These are phyloP conservation scores for Magnusiomyces clavatus DNA, from an alignment of 1,139 yeast species.

Conservation along the genomic window DNA sequence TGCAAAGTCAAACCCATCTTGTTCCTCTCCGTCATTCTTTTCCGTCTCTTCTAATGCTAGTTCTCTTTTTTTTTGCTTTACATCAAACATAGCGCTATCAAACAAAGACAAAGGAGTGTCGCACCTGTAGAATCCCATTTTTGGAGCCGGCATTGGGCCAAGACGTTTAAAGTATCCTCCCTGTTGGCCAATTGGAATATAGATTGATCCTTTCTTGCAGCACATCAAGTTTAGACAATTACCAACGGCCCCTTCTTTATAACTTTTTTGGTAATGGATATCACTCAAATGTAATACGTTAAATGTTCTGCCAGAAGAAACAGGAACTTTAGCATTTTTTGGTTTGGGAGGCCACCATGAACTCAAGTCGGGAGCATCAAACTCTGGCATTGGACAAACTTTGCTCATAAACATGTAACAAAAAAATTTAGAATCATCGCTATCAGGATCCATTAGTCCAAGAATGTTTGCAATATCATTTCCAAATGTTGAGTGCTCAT, in stretches of 20 bases:
- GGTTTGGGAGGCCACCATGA: slow-evolving; percentile 39
- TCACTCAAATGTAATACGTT: slow-evolving; percentile 63
- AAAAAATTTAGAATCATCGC: slow-evolving; percentile 45
- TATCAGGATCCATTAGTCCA: slow-evolving; percentile 34
- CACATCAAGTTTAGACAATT: slow-evolving; percentile 50
- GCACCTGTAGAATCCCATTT: slow-evolving; percentile 54
- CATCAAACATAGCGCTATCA: slow-evolving; percentile 46
- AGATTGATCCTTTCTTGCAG: slow-evolving; percentile 39
- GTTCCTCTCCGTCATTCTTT: slow-evolving; percentile 16
- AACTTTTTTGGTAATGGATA: slow-evolving; percentile 53
- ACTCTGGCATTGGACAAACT: slow-evolving; percentile 42
- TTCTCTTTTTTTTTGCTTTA: slow-evolving; percentile 18
- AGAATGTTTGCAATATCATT: slow-evolving; percentile 43
- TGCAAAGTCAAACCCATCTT: slow-evolving; percentile 45
- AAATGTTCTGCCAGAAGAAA: slow-evolving; percentile 37
- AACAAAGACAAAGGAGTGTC: slow-evolving; percentile 52
- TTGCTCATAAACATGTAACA: slow-evolving; percentile 42
- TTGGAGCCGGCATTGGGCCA: slow-evolving; percentile 43
- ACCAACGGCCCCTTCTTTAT: slow-evolving; percentile 50
- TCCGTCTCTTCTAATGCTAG: not conserved
- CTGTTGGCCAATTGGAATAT: slow-evolving; percentile 28
- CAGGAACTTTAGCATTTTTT: slow-evolving; percentile 32
- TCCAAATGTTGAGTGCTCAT: slow-evolving; percentile 25
- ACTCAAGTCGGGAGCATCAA: slow-evolving; percentile 33
- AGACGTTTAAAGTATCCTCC: slow-evolving; percentile 25